Percentiles rank a stretch among this genome's conserved stretches.
Conservation (phyloP, 768 basidiomycete species). For the Stropharia rugosoannulata region DNA sequence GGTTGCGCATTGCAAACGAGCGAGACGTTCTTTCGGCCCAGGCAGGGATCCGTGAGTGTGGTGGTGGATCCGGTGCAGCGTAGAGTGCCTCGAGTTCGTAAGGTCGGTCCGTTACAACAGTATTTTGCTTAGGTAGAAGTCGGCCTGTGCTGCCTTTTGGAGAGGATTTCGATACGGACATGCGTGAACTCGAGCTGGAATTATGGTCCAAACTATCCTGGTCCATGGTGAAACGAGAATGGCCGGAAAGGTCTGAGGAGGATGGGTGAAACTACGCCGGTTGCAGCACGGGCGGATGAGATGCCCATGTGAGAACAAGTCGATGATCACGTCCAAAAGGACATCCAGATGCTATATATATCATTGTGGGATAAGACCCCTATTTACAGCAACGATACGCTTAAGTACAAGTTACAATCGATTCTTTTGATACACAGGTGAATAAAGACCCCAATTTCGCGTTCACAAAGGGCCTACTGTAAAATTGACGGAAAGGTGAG, state of each 20-base stretch:
- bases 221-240: slow-evolving; percentile 9
- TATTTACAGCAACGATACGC: not conserved
- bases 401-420: not conserved
- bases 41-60: slow-evolving; percentile 7
- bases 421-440: not conserved
- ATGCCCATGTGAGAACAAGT: slow-evolving; percentile 1
- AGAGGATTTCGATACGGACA: slow-evolving; percentile 10
- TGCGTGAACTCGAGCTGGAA: slow-evolving; percentile 16
- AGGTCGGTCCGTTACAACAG: slow-evolving; percentile 10
- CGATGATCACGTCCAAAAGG: not conserved
- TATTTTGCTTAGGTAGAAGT: slow-evolving; percentile 12
- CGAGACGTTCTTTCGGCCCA: slow-evolving; percentile 17
- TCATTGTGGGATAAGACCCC: not conserved
- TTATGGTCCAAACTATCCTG: not conserved
- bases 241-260: not conserved
- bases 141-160: not conserved
- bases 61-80: slow-evolving; percentile 9
- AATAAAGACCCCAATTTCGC: not conserved
- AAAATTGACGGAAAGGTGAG: not conserved
- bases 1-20: slow-evolving; percentile 17
- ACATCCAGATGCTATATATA: not conserved
- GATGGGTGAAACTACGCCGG: slow-evolving; percentile 3
- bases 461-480: slow-evolving; percentile 14
- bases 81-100: slow-evolving; percentile 19
- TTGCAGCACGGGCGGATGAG: not conserved